Evolutionary conservation across 768 basidiomycete species (phyloP), one percentile per base, ranked within the genome.

Genomic region (Lentinula edodes): DNA sequence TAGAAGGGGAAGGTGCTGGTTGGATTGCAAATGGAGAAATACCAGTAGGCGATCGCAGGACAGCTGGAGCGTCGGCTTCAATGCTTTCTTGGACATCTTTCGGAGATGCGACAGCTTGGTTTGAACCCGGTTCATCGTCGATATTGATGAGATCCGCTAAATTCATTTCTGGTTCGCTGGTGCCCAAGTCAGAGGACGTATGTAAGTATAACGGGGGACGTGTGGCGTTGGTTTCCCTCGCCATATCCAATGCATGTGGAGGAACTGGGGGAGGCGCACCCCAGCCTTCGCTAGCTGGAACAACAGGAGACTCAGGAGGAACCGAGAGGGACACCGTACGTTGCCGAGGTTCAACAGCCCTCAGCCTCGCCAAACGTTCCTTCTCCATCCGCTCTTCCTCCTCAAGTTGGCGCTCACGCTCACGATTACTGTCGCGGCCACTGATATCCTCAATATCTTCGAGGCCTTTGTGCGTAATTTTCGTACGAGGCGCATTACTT

Each of bases 391-490:
- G 80, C 61, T 88, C 86, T 63, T 87, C 85, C 70, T 88, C 85
- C 67, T 84, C 83, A 55, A 79, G 79, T 66, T 86, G 82, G 51
- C 79, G 77, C 67, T 90, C 89, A 66, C 77, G 73, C 65, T 85
- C 83, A 64, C 75, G 76, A 54, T 65, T 55, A 52, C 69, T 73
- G 61, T 72, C 67, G 50, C 73, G 73, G 13, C 85, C 88, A 66
- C 84, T 83, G 59, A 88, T 74, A 71, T 87, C 87, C 72, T 96
- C 93, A 68, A 96, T 93, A 68, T 93, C 89, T 78, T 95, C 88
- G 64, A 95, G 75, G 57, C 93, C 93, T 74, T 96, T 96, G 78
- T 95, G 93, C 32, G 93, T 96, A 63, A 93, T 89, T 73, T 95
- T 95, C 38, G 82, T 82, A 66, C 81, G 79, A 58, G 93, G 90